Evolutionary conservation across 164 flowering plant species (phyloP), one percentile per base, ranked within the genome.

Genomic region (Euptelea pleiosperma): DNA sequence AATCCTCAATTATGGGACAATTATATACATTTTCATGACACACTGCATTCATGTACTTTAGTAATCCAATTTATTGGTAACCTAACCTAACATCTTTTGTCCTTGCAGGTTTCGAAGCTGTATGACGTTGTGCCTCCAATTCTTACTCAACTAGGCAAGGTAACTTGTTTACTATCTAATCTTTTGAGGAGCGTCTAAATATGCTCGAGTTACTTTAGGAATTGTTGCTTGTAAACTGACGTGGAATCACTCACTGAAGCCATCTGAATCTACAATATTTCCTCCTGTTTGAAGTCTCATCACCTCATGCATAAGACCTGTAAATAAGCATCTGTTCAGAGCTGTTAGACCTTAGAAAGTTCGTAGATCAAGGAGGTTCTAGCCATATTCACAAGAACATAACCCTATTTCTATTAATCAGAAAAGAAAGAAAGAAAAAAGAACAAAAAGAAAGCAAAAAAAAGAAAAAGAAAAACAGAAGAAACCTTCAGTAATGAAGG

Each of bases 111-210:
- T 35, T 82, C 96, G 18, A 88, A 94, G 70, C 91, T 94, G n/a
- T 90, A 78, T 62, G 97, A 94, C 49, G 97, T 94, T 55, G 99
- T 94, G 67, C 99, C 99, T 49, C 97, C 95, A 3, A 80, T 94
- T 34, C 93, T 94, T 1, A 75, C 86, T 37, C 81, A 91, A 69
- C 83, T 94, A 16, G 97, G 99, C 58, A 93, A 90, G 91, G 97
- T 88, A 82, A 52, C 14, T 43, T 42, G 14, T 36, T 8, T 39
- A 12, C 30, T 36, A 19, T 45, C 16, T 35, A 16, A n/a, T 2
- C 3, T 2, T 8, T 51, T 29, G 24, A 44, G 45, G 49, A 39
- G 6, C 28, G 0, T 34, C 40, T 31, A 21, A 2, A 44, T 45
- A 35, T 62, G 42, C 49, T 52, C 10, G 37, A 37, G 26, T 39